Percentiles rank a stretch among this genome's conserved stretches.
These are phyloP conservation scores for Phytophthora ramorum DNA, from an alignment of 352 stramenopile species.

Conservation along the genomic window DNA sequence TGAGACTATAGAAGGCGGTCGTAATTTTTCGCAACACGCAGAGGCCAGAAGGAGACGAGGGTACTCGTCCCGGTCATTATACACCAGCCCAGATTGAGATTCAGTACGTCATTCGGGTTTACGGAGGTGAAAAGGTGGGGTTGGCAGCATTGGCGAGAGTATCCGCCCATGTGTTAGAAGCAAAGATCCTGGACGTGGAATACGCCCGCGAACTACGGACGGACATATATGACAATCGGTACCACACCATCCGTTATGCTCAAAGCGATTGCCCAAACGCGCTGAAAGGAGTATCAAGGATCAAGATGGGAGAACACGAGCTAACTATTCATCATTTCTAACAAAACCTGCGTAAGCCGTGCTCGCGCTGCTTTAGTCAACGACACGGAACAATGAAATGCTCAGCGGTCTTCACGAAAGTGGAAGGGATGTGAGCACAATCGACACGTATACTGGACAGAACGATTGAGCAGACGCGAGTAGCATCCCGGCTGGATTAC, in stretches of 20 bases:
- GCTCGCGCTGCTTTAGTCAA: no score
- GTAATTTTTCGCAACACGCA: neutral
- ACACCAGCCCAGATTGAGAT: neutral
- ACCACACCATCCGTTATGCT: neutral
- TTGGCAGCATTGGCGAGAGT: neutral
- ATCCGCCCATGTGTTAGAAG: neutral
- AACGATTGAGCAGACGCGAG: no score
- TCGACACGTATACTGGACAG: no score
- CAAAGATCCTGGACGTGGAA: neutral
- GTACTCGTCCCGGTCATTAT: neutral
- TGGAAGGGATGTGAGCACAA: no score
- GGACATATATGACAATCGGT: constrained; percentile 7
- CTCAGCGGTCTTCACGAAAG: no score
- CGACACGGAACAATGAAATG: no score
- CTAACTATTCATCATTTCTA: no score
- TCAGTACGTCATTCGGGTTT: neutral
- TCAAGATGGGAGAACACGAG: neutral
- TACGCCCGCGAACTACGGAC: neutral
- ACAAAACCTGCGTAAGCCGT: no score
- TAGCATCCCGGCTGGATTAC: no score
- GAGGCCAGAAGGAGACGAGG: neutral
- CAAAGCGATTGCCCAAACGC: neutral
- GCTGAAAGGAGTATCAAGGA: neutral
- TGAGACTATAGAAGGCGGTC: neutral
- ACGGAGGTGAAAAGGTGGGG: neutral